These are phyloP conservation scores for Nidula microcarpa DNA, from an alignment of 768 basidiomycete species.

Conservation along the genomic window DNA sequence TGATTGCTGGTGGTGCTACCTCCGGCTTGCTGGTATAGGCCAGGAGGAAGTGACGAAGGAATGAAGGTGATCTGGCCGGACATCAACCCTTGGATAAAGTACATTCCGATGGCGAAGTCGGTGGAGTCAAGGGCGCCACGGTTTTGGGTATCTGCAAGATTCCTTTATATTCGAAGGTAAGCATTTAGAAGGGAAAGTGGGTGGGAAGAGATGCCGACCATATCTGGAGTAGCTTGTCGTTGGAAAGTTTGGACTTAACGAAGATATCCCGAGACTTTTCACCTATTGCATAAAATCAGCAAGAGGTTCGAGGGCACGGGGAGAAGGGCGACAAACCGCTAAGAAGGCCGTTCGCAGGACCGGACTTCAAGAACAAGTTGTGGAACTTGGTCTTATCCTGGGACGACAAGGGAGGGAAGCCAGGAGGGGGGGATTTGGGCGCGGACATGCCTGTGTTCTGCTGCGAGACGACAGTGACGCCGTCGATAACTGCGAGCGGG, in stretches of 20 bases:
- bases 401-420: conserved; percentile 65
- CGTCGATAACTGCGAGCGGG: conserved; percentile 78
- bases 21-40: conserved; percentile 80
- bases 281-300: conserved; percentile 36
- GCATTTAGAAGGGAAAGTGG: neutral
- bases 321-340: conserved; percentile 51
- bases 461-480: conserved; percentile 53
- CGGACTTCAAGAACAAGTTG: conserved; percentile 68
- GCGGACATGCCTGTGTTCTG: conserved; percentile 57
- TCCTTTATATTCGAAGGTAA: conserved; percentile 46
- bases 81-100: conserved; percentile 93
- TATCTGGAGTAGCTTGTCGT: conserved; percentile 87
- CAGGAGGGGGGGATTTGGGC: conserved; percentile 59
- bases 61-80: conserved; percentile 67
- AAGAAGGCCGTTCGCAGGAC: conserved; percentile 74
- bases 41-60: conserved; percentile 75
- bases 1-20: conserved; percentile 27
- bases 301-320: neutral
- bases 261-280: conserved; percentile 90
- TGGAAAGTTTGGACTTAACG: conserved; percentile 82
- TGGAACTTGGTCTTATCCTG: conserved; percentile 86
- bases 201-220: conserved; percentile 52
- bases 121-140: conserved; percentile 84
- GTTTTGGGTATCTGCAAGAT: conserved; percentile 91
- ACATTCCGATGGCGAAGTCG: conserved; percentile 96